A percentile compares a stretch with the other conserved stretches of the same genome.
phyloP scores from a whole-genome alignment of 2,329 filamentous ascomycete species.

The Hypoxylon sp. region DNA sequence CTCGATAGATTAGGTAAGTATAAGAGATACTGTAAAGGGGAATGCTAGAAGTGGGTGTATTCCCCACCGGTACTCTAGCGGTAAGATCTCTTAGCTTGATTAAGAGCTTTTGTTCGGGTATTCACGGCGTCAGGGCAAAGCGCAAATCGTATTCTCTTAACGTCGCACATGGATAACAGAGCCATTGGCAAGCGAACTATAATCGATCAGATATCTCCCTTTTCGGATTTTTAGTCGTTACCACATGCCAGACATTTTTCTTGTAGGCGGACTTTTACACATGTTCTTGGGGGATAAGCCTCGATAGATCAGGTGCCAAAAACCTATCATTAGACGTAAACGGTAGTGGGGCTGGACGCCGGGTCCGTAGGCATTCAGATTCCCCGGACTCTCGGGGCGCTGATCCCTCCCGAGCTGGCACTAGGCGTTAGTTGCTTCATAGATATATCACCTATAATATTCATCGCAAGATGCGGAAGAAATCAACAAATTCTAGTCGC shows the following conservation, averaged over 20 bases:
- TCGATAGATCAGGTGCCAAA: background rate
- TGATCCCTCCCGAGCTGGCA: constrained; percentile 5
- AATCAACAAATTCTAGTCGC: background rate
- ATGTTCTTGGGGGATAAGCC: no score
- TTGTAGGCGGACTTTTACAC: no score
- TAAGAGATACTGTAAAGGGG: no score
- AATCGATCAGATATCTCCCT: background rate
- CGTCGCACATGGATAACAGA: background rate
- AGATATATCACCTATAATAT: background rate
- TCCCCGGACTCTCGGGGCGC: constrained; percentile 6
- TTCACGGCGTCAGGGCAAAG: background rate
- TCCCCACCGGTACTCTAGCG: no score
- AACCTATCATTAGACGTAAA: background rate
- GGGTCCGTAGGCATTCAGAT: background rate
- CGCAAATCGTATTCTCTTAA: background rate
- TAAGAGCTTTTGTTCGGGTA: background rate
- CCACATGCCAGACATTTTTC: no score
- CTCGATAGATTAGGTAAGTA: no score
- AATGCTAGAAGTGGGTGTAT: no score
- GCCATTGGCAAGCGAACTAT: background rate
- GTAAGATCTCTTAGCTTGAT: background rate
- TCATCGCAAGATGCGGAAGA: background rate
- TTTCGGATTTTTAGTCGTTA: background rate
- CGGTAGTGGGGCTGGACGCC: background rate
- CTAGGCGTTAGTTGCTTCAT: background rate